Percentiles rank a stretch among this genome's conserved stretches.
Conservation (phyloP, 495 filamentous ascomycete genomes). For the Penicillium mononematosum region DNA sequence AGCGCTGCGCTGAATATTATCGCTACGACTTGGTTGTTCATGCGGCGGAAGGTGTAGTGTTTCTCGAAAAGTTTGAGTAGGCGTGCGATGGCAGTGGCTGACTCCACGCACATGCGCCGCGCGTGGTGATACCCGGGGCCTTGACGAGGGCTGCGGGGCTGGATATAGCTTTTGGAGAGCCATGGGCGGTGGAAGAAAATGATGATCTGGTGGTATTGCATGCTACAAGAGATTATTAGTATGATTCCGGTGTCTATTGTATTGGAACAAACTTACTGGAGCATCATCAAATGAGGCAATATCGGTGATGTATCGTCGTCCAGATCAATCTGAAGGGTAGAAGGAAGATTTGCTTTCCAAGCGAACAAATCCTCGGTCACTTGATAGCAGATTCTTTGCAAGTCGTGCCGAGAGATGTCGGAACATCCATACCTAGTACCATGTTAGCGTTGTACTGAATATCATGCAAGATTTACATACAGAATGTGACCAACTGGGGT, state of each 20-base stretch:
- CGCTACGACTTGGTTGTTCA: slow-evolving; percentile 51
- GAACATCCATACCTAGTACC: slow-evolving; percentile 42
- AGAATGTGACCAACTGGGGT: slow-evolving; percentile 49
- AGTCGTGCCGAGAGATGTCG: slow-evolving; percentile 44
- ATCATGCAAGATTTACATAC: slow-evolving; percentile 24
- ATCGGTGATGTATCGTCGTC: slow-evolving; percentile 36
- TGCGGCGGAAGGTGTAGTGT: slow-evolving; percentile 49
- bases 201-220: slow-evolving; percentile 55
- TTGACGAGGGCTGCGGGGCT: slow-evolving; percentile 44
- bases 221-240: slow-evolving; percentile 30
- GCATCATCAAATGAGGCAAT: slow-evolving; percentile 48
- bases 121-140: slow-evolving; percentile 49
- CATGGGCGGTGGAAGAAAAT: slow-evolving; percentile 53
- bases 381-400: slow-evolving; percentile 45
- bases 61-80: slow-evolving; percentile 50
- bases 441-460: slow-evolving; percentile 17
- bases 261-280: slow-evolving; percentile 38
- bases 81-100: slow-evolving; percentile 44
- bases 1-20: slow-evolving; percentile 53
- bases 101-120: slow-evolving; percentile 49
- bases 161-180: slow-evolving; percentile 50
- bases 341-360: slow-evolving; percentile 49
- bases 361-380: slow-evolving; percentile 47
- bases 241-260: neutral
- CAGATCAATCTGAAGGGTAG: slow-evolving; percentile 41